Evolutionary conservation across 2,329 filamentous ascomycete genomes (phyloP).

Genomic region (Lachnellula subtilissima): DNA sequence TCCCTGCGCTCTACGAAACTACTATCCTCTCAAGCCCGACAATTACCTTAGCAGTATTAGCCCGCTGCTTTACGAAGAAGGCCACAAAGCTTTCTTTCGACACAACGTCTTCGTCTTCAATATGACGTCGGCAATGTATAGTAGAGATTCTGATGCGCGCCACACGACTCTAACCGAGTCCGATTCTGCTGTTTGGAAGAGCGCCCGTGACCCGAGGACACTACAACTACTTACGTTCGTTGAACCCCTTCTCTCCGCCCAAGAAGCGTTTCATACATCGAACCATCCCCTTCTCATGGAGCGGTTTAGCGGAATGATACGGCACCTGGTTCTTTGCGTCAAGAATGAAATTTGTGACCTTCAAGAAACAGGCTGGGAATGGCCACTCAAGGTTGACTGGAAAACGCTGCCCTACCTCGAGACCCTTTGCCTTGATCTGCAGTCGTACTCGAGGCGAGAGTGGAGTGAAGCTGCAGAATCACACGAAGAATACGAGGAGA

Average conservation of each 20-base stretch:
- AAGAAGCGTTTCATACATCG: background rate
- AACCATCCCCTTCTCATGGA: background rate
- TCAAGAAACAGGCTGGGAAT: constrained; percentile 4
- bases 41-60: background rate
- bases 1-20: background rate
- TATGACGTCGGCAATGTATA: background rate
- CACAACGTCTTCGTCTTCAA: constrained; percentile 5
- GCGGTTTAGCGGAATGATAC: background rate
- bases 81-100: constrained; percentile 2
- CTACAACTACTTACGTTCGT: background rate
- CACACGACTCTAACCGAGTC: no score
- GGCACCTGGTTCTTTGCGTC: constrained; percentile 4
- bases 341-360: background rate
- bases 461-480: background rate
- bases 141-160: no score
- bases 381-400: constrained; percentile 11
- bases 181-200: background rate
- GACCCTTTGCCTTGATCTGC: constrained; percentile 9
- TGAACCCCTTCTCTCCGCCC: background rate
- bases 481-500: background rate
- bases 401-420: constrained; percentile 5
- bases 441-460: background rate
- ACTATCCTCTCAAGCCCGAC: background rate
- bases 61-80: constrained; percentile 1
- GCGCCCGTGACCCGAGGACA: background rate